phyloP scores from a whole-genome alignment of 176 grass and related monocot genomes.

The Lolium perenne region DNA sequence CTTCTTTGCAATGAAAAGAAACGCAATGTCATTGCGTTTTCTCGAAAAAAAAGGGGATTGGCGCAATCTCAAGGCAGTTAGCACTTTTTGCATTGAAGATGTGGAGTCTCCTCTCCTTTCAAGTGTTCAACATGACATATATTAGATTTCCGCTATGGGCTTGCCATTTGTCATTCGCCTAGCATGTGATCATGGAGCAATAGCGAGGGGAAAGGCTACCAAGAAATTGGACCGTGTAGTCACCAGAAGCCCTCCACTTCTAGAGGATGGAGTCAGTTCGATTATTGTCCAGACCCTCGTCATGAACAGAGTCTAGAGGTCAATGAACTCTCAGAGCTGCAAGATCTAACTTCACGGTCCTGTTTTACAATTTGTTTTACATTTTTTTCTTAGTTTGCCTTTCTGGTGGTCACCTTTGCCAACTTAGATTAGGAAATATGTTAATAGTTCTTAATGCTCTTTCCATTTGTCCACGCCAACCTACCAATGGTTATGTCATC shows the following conservation, averaged over 20 bases:
- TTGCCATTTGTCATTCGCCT: neutral
- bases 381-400: slow-evolving; percentile 22
- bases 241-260: neutral
- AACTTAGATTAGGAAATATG: slow-evolving; percentile 1
- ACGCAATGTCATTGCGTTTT: no score
- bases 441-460: neutral
- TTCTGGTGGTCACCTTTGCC: neutral
- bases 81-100: slow-evolving; percentile 3
- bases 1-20: no score
- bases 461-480: neutral
- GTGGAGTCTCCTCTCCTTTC: neutral
- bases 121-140: neutral
- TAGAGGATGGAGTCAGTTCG: neutral
- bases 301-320: slow-evolving; percentile 1
- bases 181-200: neutral
- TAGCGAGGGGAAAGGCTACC: neutral
- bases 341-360: neutral
- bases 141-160: neutral
- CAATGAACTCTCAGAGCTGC: slow-evolving; percentile 14
- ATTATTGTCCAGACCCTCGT: neutral
- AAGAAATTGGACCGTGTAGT: slow-evolving; percentile 4
- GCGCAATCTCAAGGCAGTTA: neutral
- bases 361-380: neutral
- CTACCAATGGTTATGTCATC: slow-evolving; percentile 3
- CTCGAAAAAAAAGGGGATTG: neutral